Base-by-base conservation (phyloP, 768 basidiomycete genomes). In the Hypholoma sublateritium region DNA sequence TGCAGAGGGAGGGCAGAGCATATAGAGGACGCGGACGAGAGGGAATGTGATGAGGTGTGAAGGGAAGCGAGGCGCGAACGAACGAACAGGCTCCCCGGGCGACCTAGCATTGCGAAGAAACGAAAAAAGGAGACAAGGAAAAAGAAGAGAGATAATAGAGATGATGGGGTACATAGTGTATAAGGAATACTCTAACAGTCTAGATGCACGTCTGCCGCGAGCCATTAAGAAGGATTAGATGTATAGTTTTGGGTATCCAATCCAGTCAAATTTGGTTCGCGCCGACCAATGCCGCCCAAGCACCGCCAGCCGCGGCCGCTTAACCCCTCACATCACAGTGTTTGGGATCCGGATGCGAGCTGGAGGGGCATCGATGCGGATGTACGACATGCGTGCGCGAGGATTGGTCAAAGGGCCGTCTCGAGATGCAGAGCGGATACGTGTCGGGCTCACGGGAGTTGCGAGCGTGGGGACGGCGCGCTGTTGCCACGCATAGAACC, bases 371-470 rank as follows among this genome's bases (percentile, higher is more conserved):
- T 74, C 73, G 59, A 87, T 77, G 58, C 81, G 82, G n/a, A 80
- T 70, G 39, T 80, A 79, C 19, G 86, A 85, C 69, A 81, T 76
- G 63, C 86, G 82, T 8, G 84, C 85, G 50, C 68, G 73, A 43
- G 80, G 78, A 64, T 86, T 87, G 50, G 81, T 79, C 51, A 88
- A 77, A 6, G 83, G 85, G n/a, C 77, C 73, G 21, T 59, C 72
- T 55, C 65, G 56, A 53, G 61, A 69, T 66, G 57, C 65, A 8
- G 59, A 71, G 22, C 22, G 22, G 16, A 16, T 25, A 47, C 46
- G 25, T 47, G 68, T 69, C 9, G 72, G 82, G 44, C 73, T 77
- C 24, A 58, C 50, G 39, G 68, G 72, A 56, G 66, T 67, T 51
- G 66, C 65, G 53, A 66, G 65, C 52, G 66, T 63, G 53, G 69